A percentile compares a stretch with the other conserved stretches of the same genome.
phyloP scores from a whole-genome alignment of 352 stramenopile species.

The Globisporangium okanoganense region DNA sequence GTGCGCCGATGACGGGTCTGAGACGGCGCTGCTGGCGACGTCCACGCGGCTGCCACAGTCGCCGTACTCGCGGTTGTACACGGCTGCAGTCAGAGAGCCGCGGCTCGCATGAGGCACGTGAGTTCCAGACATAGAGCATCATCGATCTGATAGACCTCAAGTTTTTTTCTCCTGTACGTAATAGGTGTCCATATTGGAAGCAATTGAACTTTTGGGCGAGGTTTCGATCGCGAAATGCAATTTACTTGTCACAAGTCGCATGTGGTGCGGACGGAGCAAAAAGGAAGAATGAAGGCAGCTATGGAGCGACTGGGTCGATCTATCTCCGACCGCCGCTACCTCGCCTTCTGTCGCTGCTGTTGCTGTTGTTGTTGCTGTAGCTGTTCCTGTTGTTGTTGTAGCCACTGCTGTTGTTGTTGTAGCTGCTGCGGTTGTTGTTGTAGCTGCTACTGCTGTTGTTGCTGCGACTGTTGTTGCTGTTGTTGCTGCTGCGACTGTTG shows the following conservation, averaged over 20 bases:
- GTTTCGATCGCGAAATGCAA: neutral
- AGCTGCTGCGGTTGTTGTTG: slow-evolving; percentile 3
- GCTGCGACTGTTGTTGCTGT: slow-evolving; percentile 6
- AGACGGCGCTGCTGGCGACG: slow-evolving; percentile 67
- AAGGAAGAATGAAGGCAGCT: neutral
- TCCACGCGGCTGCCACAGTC: slow-evolving; percentile 54
- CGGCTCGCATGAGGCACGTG: slow-evolving; percentile 5
- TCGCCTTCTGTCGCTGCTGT: slow-evolving; percentile 9
- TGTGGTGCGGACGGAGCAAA: neutral
- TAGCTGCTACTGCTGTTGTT: slow-evolving; percentile 17
- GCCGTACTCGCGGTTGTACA: slow-evolving; percentile 66
- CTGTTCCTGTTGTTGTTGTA: slow-evolving; percentile 13
- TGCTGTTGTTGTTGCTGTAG: neutral
- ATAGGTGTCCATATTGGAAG: neutral
- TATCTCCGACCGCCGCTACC: slow-evolving; percentile 15
- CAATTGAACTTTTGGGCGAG: neutral
- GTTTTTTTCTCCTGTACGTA: neutral
- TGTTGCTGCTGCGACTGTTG: slow-evolving; percentile 14
- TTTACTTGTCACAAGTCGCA: neutral
- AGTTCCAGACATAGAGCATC: slow-evolving; percentile 1
- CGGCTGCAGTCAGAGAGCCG: slow-evolving; percentile 1
- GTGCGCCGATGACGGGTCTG: slow-evolving; percentile 90
- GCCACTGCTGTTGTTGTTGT: slow-evolving; percentile 15
- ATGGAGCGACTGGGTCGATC: slow-evolving; percentile 2
- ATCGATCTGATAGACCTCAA: slow-evolving; percentile 4